phyloP scores from a whole-genome alignment of 257 asterid species.

The Nicotiana attenuata region DNA sequence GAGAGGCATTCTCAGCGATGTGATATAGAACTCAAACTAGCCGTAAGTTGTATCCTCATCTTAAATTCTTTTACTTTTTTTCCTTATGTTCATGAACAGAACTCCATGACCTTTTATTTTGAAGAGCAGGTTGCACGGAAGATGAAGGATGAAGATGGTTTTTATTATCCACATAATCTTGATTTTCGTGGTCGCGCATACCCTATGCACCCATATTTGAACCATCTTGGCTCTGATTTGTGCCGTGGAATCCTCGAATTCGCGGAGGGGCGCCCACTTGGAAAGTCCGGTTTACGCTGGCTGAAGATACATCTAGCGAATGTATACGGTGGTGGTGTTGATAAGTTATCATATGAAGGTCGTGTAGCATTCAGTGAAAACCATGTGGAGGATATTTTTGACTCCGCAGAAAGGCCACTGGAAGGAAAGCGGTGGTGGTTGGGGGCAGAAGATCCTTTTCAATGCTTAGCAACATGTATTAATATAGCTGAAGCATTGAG shows the following conservation, averaged over 20 bases:
- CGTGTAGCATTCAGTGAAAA: slow-evolving; percentile 69
- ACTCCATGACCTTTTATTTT: slow-evolving; percentile 18
- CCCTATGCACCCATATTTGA: slow-evolving; percentile 98
- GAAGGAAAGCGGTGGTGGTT: slow-evolving; percentile 98
- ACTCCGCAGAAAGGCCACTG: slow-evolving; percentile 94
- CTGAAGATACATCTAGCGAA: slow-evolving; percentile 85
- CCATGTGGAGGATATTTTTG: slow-evolving; percentile 82
- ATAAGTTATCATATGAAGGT: slow-evolving; percentile 80
- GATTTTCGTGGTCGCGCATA: slow-evolving; percentile 99
- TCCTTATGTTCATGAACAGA: neutral
- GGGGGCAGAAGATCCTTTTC: slow-evolving; percentile 93
- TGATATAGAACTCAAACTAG: slow-evolving; percentile 90
- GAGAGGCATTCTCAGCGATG: slow-evolving; percentile 95
- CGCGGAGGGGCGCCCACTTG: slow-evolving; percentile 96
- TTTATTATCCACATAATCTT: slow-evolving; percentile 92
- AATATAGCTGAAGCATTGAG: slow-evolving; percentile 81
- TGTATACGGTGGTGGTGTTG: slow-evolving; percentile 85
- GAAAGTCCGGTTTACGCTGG: slow-evolving; percentile 84
- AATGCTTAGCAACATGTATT: slow-evolving; percentile 88
- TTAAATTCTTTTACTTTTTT: neutral
- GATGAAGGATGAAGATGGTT: slow-evolving; percentile 97
- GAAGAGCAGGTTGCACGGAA: slow-evolving; percentile 86
- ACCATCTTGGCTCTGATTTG: slow-evolving; percentile 96
- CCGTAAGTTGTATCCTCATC: slow-evolving; percentile 51
- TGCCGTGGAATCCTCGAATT: slow-evolving; percentile 93